Conservation (phyloP, 192 early-diverging fungal species). For the Podila clonocystis region DNA sequence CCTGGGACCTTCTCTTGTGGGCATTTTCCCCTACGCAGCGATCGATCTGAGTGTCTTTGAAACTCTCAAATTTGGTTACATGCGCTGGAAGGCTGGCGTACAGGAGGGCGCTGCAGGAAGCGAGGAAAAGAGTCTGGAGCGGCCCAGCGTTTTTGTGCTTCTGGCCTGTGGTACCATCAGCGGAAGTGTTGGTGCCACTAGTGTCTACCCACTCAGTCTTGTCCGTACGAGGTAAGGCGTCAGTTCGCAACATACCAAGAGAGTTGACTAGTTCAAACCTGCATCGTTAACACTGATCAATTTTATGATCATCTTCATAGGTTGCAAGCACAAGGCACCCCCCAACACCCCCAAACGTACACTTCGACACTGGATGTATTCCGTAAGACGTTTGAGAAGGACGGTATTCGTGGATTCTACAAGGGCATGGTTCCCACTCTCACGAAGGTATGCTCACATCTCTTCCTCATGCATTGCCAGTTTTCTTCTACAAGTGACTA, state of each 20-base stretch:
- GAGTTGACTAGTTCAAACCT: too few species aligned
- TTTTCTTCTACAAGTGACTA: constrained; percentile 1
- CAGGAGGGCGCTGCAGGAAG: constrained; percentile 40
- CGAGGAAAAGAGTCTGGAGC: constrained; percentile 37
- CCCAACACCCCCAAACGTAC: constrained; percentile 76
- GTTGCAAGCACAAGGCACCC: constrained; percentile 83
- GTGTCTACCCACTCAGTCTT: constrained; percentile 80
- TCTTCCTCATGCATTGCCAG: background rate
- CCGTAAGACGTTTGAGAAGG: constrained; percentile 66
- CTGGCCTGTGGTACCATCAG: constrained; percentile 75
- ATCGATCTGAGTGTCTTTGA: constrained; percentile 80
- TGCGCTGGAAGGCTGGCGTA: constrained; percentile 54
- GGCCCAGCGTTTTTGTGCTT: constrained; percentile 59
- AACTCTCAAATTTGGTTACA: constrained; percentile 71
- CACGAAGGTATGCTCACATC: constrained; percentile 60
- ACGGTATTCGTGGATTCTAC: constrained; percentile 78
- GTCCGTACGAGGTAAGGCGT: constrained; percentile 72
- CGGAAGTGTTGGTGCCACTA: constrained; percentile 70
- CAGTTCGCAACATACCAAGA: background rate
- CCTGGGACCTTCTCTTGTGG: constrained; percentile 66
- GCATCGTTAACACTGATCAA: background rate
- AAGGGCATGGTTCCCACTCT: constrained; percentile 79
- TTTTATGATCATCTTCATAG: constrained; percentile 38
- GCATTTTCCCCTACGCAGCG: constrained; percentile 83
- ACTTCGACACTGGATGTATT: constrained; percentile 70